Evolutionary conservation across 345 rosid genomes (phyloP), one percentile per base, ranked within the genome.

Genomic region (Trapa incisa): DNA sequence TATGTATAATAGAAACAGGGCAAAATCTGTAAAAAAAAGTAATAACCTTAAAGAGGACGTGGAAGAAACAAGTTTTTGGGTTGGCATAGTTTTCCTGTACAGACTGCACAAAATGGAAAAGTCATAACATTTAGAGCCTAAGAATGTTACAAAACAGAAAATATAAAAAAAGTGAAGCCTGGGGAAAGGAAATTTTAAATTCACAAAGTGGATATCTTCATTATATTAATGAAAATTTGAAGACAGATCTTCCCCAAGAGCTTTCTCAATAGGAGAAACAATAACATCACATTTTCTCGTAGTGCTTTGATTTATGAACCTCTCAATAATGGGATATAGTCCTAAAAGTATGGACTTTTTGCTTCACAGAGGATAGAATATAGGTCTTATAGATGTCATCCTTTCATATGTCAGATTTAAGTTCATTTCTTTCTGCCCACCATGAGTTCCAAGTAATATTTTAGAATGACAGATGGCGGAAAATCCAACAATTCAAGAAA

Each of bases 31-130:
- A 10, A 22, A 39, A 29, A 45, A 38, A 67, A 38, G 29, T 47
- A 32, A n/a, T 37, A 38, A 90, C 98, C 96, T 93, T 89, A 83
- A 87, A 89, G 70, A 80, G 72, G 70, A 95, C 96, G 68, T 95
- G 99, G 72, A 95, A 91, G 77, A 95, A 80, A 75, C 97, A 95
- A 29, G 96, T 95, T 86, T 61, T 91, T 38, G 99, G 99, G 65
- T 91, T 95, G 64, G 96, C 88, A 74, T 95, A 95, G 70, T 91
- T 95, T 80, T 95, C 97, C 71, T 72, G 92, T 50, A 92, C 90
- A 76, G 91, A 81, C 99, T 95, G 84, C 76, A 79, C 41, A 71
- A 41, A 68, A 47, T 58, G 63, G 63, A 58, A 10, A 33, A 32
- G 8, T 32, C 37, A 35, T 58, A 58, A 33, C 3, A 5, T 33